Base-by-base conservation (phyloP, 345 rosid genomes). In the Acer yangbiense region DNA sequence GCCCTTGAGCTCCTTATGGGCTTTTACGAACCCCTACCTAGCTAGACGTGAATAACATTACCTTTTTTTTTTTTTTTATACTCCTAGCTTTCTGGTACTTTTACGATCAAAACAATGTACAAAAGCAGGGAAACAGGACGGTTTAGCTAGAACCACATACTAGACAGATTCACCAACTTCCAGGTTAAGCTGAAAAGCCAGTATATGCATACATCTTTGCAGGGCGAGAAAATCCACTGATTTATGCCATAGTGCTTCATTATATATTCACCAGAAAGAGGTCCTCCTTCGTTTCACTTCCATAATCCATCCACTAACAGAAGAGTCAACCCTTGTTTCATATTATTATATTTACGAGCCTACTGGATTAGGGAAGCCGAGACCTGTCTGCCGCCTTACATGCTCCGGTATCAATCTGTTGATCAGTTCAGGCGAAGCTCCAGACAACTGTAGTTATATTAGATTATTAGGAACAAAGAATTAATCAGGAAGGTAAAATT, bases 321-420 rank as follows among this genome's bases (percentile, higher is more conserved):
- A 52, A 29, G 29, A 61, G 32, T 29, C 27, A 21, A 77, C 71
- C 60, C 69, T 66, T 18, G 71, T 41, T 69, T 44, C 76, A 46
- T 7, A 18, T 43, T 41, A 39, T 20, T 23, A 32, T 67, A 70
- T 76, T 86, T 81, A 86, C 1, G 85, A 81, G 39, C 85, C 89
- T 68, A 82, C 72, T 11, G 82, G 83, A 73, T 81, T 81, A 16
- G 80, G 72, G 63, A 85, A 82, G 76, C 76, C 83, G 46, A 83
- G 78, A 74, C 78, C 87, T 65, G 77, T 84, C 77, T 80, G 86
- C 78, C 88, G 83, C 78, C 88, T 87, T 46, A 86, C 71, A 41
- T 93, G 91, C 82, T 90, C 94, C 0, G 98, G 98, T 82, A 93
- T 87, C 73, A 90, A 84, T 85, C 88, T 85, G 83, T 77, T 88